phyloP scores from a whole-genome alignment of 257 asterid genomes.

The Primulina huaijiensis region DNA sequence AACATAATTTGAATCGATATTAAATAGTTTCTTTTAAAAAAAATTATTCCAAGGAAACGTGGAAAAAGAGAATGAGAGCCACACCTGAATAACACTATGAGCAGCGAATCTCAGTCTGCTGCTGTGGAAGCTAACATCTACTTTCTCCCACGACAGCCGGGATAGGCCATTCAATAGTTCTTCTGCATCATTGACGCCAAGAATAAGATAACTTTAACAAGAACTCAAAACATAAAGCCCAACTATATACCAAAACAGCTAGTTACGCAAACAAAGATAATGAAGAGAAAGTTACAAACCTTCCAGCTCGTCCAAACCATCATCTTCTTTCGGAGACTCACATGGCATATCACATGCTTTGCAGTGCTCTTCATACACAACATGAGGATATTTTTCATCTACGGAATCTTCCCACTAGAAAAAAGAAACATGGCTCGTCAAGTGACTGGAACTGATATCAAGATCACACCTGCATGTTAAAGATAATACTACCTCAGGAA shows the following conservation, averaged over 20 bases:
- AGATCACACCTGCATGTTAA: slow-evolving; percentile 17
- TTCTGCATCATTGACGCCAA: slow-evolving; percentile 45
- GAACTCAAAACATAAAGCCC: too few relatives aligned
- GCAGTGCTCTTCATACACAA: slow-evolving; percentile 93
- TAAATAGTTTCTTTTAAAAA: too few relatives aligned
- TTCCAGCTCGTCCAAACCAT: slow-evolving; percentile 67
- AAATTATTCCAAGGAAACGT: too few relatives aligned
- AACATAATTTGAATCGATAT: background rate
- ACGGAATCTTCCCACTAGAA: slow-evolving; percentile 81
- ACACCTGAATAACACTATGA: slow-evolving; percentile 91
- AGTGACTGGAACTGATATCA: slow-evolving; percentile 8
- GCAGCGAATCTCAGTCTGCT: slow-evolving; percentile 84
- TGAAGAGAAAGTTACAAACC: slow-evolving; percentile 49
- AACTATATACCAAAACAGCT: background rate
- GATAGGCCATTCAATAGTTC: slow-evolving; percentile 77
- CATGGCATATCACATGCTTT: slow-evolving; percentile 57
- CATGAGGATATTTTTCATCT: slow-evolving; percentile 86
- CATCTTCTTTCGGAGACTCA: slow-evolving; percentile 42
- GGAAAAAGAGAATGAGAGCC: slow-evolving; percentile 23
- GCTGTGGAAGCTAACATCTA: slow-evolving; percentile 86
- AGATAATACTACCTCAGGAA: slow-evolving; percentile 66
- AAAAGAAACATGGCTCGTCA: slow-evolving; percentile 20
- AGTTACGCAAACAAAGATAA: background rate
- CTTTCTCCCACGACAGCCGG: slow-evolving; percentile 94
- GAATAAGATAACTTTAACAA: background rate